Evolutionary conservation across 2,329 filamentous ascomycete genomes (phyloP).

Genomic region (Nothomitra cinnamomea): DNA sequence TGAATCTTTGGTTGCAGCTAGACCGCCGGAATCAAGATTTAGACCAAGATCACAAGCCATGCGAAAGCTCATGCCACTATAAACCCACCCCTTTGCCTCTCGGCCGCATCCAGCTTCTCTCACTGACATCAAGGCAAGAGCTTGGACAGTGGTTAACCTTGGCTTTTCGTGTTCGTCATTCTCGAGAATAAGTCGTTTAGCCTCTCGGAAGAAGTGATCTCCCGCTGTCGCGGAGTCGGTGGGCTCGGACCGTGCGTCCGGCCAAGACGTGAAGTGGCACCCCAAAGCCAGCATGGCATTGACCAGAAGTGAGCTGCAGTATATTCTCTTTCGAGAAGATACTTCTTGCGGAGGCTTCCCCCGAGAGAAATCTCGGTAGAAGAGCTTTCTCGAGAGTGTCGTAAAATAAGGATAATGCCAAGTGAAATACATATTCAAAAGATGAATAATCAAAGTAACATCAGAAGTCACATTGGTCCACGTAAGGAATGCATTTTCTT

Average conservation of each 20-base stretch:
- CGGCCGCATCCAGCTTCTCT: constrained; percentile 86
- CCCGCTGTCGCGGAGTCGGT: constrained; percentile 74
- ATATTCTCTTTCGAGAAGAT: constrained; percentile 38
- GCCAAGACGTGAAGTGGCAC: constrained; percentile 74
- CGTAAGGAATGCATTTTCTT: constrained; percentile 56
- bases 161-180: constrained; percentile 90
- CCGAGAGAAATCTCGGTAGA: constrained; percentile 67
- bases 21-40: constrained; percentile 61
- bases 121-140: constrained; percentile 87
- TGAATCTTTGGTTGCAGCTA: constrained; percentile 35
- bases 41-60: constrained; percentile 93
- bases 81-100: constrained; percentile 94
- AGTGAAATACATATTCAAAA: constrained; percentile 94
- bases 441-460: constrained; percentile 59
- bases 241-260: constrained; percentile 51
- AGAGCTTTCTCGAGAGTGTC: constrained; percentile 69
- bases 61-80: constrained; percentile 94
- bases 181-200: constrained; percentile 74
- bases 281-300: constrained; percentile 88
- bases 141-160: constrained; percentile 77
- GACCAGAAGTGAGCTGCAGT: constrained; percentile 79
- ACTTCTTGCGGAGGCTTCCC: constrained; percentile 40
- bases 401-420: constrained; percentile 98
- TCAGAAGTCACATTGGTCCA: constrained; percentile 83
- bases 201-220: constrained; percentile 90